These are phyloP conservation scores for Solioccasus polychromus DNA, from an alignment of 768 basidiomycete species.

Conservation along the genomic window DNA sequence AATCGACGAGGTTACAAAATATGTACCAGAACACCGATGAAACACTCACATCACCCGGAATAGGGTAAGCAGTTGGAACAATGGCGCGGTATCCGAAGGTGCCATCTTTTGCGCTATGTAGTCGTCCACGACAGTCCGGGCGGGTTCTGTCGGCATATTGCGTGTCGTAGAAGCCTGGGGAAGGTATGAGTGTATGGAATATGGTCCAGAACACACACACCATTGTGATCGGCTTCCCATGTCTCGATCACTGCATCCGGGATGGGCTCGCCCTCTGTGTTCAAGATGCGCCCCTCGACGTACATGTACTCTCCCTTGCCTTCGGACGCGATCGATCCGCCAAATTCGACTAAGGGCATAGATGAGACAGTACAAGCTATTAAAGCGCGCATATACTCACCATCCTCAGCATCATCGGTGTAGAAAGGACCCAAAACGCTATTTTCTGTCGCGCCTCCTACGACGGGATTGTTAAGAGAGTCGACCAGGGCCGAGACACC, in stretches of 20 bases:
- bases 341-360: conserved; percentile 48
- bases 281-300: conserved; percentile 66
- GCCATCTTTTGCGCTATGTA: conserved; percentile 59
- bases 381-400: conserved; percentile 37
- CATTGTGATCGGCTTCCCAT: conserved; percentile 76
- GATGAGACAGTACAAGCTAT: background rate
- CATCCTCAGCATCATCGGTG: conserved; percentile 70
- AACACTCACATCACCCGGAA: conserved; percentile 64
- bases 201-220: conserved; percentile 36
- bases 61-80: conserved; percentile 67
- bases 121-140: conserved; percentile 73
- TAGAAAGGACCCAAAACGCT: conserved; percentile 83
- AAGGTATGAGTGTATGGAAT: conserved; percentile 2
- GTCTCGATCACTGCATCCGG: conserved; percentile 69
- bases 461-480: conserved; percentile 64
- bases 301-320: conserved; percentile 85
- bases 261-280: conserved; percentile 61
- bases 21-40: conserved; percentile 2
- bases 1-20: conserved; percentile 11
- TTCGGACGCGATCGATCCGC: conserved; percentile 81
- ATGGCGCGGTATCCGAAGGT: conserved; percentile 69
- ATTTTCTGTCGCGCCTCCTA: conserved; percentile 62
- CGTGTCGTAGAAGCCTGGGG: conserved; percentile 35
- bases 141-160: conserved; percentile 53
- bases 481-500: conserved; percentile 81